These are phyloP conservation scores for Pisolithus albus DNA, from an alignment of 768 basidiomycete species.

Conservation along the genomic window DNA sequence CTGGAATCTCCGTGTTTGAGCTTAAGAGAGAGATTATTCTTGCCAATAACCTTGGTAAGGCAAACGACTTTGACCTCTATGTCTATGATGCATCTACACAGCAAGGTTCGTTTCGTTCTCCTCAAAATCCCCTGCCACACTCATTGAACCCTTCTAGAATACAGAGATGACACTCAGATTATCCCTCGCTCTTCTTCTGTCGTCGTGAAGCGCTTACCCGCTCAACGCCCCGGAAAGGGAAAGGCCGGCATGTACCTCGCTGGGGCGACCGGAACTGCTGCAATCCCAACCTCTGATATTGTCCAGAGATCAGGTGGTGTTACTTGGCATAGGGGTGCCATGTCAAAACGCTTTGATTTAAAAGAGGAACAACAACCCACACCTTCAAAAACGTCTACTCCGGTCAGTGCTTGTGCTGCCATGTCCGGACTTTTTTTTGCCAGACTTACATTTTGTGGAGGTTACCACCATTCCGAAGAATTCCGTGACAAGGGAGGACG, in stretches of 20 bases:
- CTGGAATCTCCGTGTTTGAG: constrained; percentile 98
- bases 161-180: constrained; percentile 84
- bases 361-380: constrained; percentile 51
- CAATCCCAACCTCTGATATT: constrained; percentile 45
- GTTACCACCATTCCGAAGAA: constrained; percentile 35
- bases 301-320: constrained; percentile 35
- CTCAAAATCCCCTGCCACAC: neutral
- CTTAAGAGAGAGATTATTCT: constrained; percentile 98
- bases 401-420: constrained; percentile 24
- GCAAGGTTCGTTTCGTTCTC: constrained; percentile 50
- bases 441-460: constrained; percentile 25
- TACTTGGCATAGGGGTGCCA: constrained; percentile 62
- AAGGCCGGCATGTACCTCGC: constrained; percentile 71
- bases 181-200: constrained; percentile 95
- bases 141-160: constrained; percentile 46
- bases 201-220: constrained; percentile 84
- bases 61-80: constrained; percentile 92
- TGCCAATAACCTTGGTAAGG: constrained; percentile 92
- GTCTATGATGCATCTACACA: constrained; percentile 79
- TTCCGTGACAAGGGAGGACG: constrained; percentile 59
- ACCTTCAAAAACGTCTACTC: constrained; percentile 17
- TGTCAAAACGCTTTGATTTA: constrained; percentile 87
- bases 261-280: constrained; percentile 34
- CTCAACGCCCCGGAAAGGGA: constrained; percentile 74
- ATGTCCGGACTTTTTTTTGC: constrained; percentile 13